Evolutionary conservation across 495 filamentous ascomycete genomes (phyloP), one percentile per base, ranked within the genome.

Genomic region (Aspergillus bridgeri): DNA sequence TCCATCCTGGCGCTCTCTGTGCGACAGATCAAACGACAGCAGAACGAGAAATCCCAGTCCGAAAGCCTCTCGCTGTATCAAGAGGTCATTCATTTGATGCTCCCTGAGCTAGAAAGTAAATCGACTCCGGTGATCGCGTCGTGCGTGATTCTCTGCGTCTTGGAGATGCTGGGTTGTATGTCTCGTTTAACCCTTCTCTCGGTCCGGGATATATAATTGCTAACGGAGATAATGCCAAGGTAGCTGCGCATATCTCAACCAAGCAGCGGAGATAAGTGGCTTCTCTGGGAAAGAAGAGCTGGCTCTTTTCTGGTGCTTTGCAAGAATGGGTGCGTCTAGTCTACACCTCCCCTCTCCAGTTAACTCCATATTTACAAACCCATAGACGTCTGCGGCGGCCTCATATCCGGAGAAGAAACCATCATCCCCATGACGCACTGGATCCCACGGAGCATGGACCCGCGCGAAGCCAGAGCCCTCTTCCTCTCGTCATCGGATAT

Each of bases 261-360:
- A 75, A 56, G 66, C 69, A 0, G 70, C 65, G 8, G 71, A 67
- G 33, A 70, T 69, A 18, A 74, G 75, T 45, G 66, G 72, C 2
- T 75, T 75, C 53, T 74, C 74, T 9, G 70, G 71, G 0, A 74
- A 74, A 23, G 64, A 75, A 42, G 68, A 70, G 45, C 74, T 78
- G 55, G 76, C 74, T 0, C 61, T 77, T 2, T 79, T 78, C 51
- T 79, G 76, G 76, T 79, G 76, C 54, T 78, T 75, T 57, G 76
- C 75, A 9, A 49, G 75, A 22, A 79, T 79, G 76, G 75, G 76
- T 72, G 61, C n/a, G 61, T 48, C 13, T 64, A 19, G 61, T 44
- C 18, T 20, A 17, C 6, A 38, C 25, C 17, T 20, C 25, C 51
- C 45, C 33, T 42, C 21, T 15, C 1, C 9, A 2, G 9, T 27